Base-by-base conservation (phyloP, 1,139 yeast species). In the Yamadazyma diddensiae region DNA sequence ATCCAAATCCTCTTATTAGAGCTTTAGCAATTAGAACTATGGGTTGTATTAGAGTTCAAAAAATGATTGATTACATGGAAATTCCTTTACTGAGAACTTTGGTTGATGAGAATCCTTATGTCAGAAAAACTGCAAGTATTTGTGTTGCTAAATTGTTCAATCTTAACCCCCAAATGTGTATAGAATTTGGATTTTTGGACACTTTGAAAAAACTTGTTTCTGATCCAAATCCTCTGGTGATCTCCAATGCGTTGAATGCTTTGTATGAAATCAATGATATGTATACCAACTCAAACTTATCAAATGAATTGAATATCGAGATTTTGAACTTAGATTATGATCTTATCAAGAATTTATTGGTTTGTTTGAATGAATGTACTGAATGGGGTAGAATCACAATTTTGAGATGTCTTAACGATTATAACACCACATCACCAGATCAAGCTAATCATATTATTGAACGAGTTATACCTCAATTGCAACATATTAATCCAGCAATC, bases 321-420 rank as follows among this genome's bases (percentile, higher is more conserved):
- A 51, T 76, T 55, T 52, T 69, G 38, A 59, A 48, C 11, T 53
- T 73, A 29, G 63, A 70, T 39, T 41, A 65, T 11, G 65, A 63
- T 18, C 66, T 78, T 31, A 68, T 84, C 35, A 77, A 77, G 44
- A 82, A 74, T 53, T 71, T 92, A 40, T 67, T 94, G 39, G 70
- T 79, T 45, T 95, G 96, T 18, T 70, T 94, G 45, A 90, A 90
- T 57, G 99, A 94, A 61, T 92, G 97, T 61, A 90, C 97, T 1
- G 99, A 94, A 62, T 94, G 99, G 99, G 98, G 98, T 5, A 76
- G 98, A 52, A 84, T 92, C 45, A 80, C 97, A 2, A 85, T 94
- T 29, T 69, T 94, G 43, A 77, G 86, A 2, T 88, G 96, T 1
- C 63, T 94, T 44, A 71, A 87, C 7, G 90, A 83, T 30, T 92